These are phyloP conservation scores for Pyrenophora seminiperda DNA, from an alignment of 2,329 filamentous ascomycete species.

Conservation along the genomic window DNA sequence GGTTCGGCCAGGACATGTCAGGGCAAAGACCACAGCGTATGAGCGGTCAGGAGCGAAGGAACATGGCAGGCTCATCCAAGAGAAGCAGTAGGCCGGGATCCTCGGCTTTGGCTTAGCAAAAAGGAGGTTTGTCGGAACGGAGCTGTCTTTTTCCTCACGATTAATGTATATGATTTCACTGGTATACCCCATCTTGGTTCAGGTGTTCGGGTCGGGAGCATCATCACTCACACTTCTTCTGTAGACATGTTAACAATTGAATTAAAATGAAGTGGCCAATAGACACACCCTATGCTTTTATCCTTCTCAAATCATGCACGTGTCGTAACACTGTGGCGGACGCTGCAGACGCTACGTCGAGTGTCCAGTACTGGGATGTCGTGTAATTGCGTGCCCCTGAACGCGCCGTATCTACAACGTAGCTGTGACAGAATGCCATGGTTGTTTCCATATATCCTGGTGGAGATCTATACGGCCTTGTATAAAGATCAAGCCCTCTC, in stretches of 20 bases:
- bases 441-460: neutral
- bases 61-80: neutral
- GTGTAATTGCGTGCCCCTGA: neutral
- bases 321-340: neutral
- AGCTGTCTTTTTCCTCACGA: conserved; percentile 5
- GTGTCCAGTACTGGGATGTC: neutral
- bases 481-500: neutral
- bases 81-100: neutral
- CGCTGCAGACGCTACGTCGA: neutral
- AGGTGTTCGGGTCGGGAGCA: conserved; percentile 10
- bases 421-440: neutral
- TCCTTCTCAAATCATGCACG: neutral
- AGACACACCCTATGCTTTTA: conserved; percentile 25
- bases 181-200: conserved; percentile 25
- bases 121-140: neutral
- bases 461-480: neutral
- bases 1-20: conserved; percentile 8
- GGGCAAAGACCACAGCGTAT: conserved; percentile 1
- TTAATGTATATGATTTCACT: conserved; percentile 18
- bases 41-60: neutral
- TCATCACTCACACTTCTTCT: conserved; percentile 27
- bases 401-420: neutral
- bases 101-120: conserved; percentile 5
- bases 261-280: conserved; percentile 22
- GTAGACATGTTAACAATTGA: conserved; percentile 33